phyloP scores from a whole-genome alignment of 192 early-diverging fungal genomes.

The Linderina pennispora region DNA sequence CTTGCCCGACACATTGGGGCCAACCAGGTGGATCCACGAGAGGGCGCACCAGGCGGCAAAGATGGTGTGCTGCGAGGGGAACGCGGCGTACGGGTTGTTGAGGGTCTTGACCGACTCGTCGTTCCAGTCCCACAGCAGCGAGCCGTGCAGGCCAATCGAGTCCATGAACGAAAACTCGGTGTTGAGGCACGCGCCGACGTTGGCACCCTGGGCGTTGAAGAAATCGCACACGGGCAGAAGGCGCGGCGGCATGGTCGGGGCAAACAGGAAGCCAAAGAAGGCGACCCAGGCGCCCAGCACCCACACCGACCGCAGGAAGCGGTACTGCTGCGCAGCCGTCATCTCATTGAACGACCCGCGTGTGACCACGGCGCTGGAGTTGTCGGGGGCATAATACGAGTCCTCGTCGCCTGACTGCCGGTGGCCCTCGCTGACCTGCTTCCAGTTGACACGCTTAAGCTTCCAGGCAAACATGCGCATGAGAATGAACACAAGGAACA shows the following conservation, averaged over 20 bases:
- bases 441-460: conserved; percentile 46
- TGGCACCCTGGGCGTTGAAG: conserved; percentile 38
- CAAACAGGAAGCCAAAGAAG: conserved; percentile 44
- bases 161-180: conserved; percentile 42
- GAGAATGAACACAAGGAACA: conserved; percentile 40
- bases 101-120: conserved; percentile 48
- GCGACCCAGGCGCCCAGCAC: conserved; percentile 43
- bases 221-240: conserved; percentile 47
- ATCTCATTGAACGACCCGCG: conserved; percentile 31
- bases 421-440: conserved; percentile 38
- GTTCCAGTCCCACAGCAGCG: conserved; percentile 50
- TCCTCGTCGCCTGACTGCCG: conserved; percentile 1
- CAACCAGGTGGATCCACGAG: conserved; percentile 39
- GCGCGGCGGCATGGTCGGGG: conserved; percentile 48
- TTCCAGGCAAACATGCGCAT: conserved; percentile 49
- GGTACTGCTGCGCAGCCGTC: conserved; percentile 48
- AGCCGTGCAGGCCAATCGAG: conserved; percentile 41
- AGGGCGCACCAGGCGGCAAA: conserved; percentile 46
- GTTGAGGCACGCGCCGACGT: conserved; percentile 43
- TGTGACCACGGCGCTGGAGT: conserved; percentile 10
- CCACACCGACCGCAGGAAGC: conserved; percentile 47
- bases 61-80: conserved; percentile 47
- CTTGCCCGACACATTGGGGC: conserved; percentile 19
- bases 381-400: conserved; percentile 18
- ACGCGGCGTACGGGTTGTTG: conserved; percentile 49